Evolutionary conservation across 1,139 yeast genomes (phyloP).

Genomic region (Zygosaccharomyces sapae): DNA sequence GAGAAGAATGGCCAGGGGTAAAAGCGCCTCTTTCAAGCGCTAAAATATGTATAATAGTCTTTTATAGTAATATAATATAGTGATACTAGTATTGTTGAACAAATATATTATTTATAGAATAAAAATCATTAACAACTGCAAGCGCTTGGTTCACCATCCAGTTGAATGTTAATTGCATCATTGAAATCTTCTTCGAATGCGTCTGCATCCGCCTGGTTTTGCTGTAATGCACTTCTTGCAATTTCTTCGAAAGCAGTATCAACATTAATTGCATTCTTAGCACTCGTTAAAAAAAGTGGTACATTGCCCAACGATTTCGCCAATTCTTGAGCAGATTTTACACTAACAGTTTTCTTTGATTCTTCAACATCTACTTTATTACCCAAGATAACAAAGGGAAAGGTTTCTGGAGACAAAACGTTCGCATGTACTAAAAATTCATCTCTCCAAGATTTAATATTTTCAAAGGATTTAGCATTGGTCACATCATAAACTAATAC

Average conservation of each 20-base stretch:
- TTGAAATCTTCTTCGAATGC: conserved; percentile 89
- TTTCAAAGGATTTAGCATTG: conserved; percentile 86
- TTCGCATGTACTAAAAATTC: conserved; percentile 92
- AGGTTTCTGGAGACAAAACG: conserved; percentile 87
- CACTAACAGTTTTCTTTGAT: conserved; percentile 73
- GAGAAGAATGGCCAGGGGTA: conserved; percentile 43
- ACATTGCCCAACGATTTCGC: conserved; percentile 84
- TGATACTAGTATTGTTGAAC: background rate
- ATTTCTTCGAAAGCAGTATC: conserved; percentile 95
- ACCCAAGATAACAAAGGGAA: conserved; percentile 92
- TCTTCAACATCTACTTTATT: conserved; percentile 95
- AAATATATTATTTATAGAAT: background rate
- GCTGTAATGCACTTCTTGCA: conserved; percentile 90
- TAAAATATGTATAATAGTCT: conserved; percentile 15
- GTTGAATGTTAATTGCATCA: conserved; percentile 90
- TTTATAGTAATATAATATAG: conserved; percentile 1
- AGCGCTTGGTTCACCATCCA: conserved; percentile 72
- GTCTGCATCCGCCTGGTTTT: conserved; percentile 82
- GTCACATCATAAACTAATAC: conserved; percentile 93
- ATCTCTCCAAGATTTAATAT: conserved; percentile 88
- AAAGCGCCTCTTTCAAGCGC: conserved; percentile 46
- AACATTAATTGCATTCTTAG: conserved; percentile 89
- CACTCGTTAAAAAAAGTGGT: conserved; percentile 92
- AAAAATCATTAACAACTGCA: conserved; percentile 60
- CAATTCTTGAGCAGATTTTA: conserved; percentile 80